Evolutionary conservation across 192 early-diverging fungal genomes (phyloP).

Genomic region (Bifiguratus adelaidae): DNA sequence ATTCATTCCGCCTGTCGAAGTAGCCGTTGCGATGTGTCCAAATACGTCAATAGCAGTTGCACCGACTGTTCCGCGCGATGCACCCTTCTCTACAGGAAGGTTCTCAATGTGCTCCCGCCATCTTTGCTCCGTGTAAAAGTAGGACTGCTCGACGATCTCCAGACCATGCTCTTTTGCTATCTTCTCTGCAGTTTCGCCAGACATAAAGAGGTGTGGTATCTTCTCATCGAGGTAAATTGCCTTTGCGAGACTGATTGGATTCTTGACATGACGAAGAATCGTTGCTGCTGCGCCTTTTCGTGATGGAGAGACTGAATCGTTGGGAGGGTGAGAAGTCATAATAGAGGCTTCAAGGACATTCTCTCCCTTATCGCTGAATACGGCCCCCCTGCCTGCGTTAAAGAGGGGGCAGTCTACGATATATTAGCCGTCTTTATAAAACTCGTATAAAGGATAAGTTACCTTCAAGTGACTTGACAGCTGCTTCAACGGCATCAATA

Average conservation of each 20-base stretch:
- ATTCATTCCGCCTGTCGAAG: conserved; percentile 31
- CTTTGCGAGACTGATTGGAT: conserved; percentile 29
- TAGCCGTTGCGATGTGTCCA: conserved; percentile 31
- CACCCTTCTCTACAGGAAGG: neutral
- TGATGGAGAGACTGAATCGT: conserved; percentile 23
- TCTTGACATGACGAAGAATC: conserved; percentile 20
- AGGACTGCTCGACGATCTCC: conserved; percentile 25
- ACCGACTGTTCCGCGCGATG: conserved; percentile 25
- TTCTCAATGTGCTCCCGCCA: conserved; percentile 28
- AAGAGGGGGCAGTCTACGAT: conserved; percentile 38
- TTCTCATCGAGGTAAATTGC: conserved; percentile 12
- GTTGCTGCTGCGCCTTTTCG: no score
- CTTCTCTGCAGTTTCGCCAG: conserved; percentile 17
- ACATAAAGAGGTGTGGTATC: conserved; percentile 27
- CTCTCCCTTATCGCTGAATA: conserved; percentile 23
- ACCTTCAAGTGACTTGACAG: conserved; percentile 21
- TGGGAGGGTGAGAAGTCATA: conserved; percentile 18
- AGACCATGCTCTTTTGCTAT: conserved; percentile 20
- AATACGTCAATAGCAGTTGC: conserved; percentile 25
- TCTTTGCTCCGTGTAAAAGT: conserved; percentile 25
- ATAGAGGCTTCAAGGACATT: conserved; percentile 26
- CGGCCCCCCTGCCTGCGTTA: conserved; percentile 34
- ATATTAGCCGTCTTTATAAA: no score
- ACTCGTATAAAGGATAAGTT: no score
- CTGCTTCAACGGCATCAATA: conserved; percentile 23